Evolutionary conservation across 202 grass and related monocot species (phyloP).

Genomic region (Setaria italica): DNA sequence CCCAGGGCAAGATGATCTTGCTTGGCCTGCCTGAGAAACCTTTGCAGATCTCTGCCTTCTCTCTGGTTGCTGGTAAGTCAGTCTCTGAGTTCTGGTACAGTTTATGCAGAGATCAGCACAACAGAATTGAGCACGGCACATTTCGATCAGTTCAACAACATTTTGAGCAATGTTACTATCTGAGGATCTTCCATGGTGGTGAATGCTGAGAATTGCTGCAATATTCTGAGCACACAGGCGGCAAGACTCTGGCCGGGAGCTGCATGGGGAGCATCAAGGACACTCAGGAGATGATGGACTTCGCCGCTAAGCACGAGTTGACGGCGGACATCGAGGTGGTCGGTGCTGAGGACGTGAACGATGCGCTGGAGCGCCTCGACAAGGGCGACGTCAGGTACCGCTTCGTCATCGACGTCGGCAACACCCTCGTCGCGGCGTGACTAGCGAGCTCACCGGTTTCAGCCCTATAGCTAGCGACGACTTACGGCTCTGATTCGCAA

Average conservation of each 20-base stretch:
- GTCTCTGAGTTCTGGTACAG: neutral
- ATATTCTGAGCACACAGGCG: conserved; percentile 46
- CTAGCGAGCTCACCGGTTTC: conserved; percentile 19
- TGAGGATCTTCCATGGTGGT: neutral
- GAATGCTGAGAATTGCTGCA: neutral
- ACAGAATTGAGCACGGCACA: neutral
- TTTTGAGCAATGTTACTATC: neutral
- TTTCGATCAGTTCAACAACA: neutral
- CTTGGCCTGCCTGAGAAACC: conserved; percentile 77
- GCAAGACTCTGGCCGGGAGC: conserved; percentile 64
- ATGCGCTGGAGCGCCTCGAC: conserved; percentile 65
- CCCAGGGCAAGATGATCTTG: conserved; percentile 79
- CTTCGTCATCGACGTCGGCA: conserved; percentile 82
- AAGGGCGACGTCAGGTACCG: conserved; percentile 75
- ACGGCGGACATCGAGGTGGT: conserved; percentile 65
- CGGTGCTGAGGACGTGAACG: conserved; percentile 44
- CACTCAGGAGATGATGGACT: conserved; percentile 85
- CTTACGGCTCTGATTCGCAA: neutral
- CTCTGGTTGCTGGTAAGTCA: conserved; percentile 57
- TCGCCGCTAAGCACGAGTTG: conserved; percentile 63
- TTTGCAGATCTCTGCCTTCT: conserved; percentile 67
- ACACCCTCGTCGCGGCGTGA: conserved; percentile 51
- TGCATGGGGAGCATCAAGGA: conserved; percentile 69
- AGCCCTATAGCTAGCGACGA: conserved; percentile 31
- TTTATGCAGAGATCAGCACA: neutral